Base-by-base conservation (phyloP, 208 protist species). In the Leishmania amazonensis region DNA sequence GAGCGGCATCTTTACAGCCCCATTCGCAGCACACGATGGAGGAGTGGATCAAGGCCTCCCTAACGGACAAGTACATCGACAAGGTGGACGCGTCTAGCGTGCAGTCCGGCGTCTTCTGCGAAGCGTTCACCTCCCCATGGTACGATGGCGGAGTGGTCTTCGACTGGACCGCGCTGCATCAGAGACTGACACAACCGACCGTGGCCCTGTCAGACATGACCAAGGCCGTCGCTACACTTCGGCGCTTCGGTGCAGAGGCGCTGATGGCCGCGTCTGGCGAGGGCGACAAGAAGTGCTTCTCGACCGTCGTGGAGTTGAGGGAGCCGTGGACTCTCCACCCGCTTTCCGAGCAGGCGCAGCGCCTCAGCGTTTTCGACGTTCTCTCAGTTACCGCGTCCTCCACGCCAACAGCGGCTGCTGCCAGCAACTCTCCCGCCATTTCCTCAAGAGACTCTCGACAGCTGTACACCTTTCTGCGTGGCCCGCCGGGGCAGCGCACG, bases 101-200 rank as follows among this genome's bases (percentile, higher is more conserved):
- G 17, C 45, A 80, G 15, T 76, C 79, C 47, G 89, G 85, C 38
- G 86, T 93, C 45, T 85, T 81, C 51, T 89, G 89, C 67, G 84
- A 90, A 38, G 87, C 79, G 3, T 72, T 65, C 17, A 81, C 79
- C 40, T 89, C 92, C 60, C 84, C 89, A 35, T 93, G 89, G 91
- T 95, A 95, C 73, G 90, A 92, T 40, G 85, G 80, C n/a, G 89
- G 89, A 17, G 85, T 95, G 53, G 84, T 83, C 35, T 92, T 93
- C 72, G 90, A 95, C 73, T 95, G 91, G 91, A 83, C 86, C 6
- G 72, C 68, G 24, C 87, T 95, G 38, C 91, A 95, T 80, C 81
- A 87, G 57, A 81, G 89, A 2, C 81, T 95, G 21, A 53, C 62
- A 24, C 77, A 31, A 1, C 62, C 82, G 17, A 17, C 78, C 0